Base-by-base conservation (phyloP, 768 basidiomycete species). In the Paxillus involutus region DNA sequence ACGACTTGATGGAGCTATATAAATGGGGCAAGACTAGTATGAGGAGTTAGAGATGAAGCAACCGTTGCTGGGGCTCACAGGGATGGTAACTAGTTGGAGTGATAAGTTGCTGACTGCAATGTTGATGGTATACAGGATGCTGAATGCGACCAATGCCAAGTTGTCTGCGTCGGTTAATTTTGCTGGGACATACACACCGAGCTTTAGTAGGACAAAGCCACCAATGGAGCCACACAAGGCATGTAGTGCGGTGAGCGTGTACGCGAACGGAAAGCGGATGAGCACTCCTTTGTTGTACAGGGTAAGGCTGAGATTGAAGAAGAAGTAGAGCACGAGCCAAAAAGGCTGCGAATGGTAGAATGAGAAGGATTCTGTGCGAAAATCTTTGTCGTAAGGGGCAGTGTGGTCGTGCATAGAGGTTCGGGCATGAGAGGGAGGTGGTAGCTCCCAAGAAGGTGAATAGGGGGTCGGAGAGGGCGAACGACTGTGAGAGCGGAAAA, bases 231-330 rank as follows among this genome's bases (percentile, higher is more conserved):
- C 93, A 58, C 86, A 91, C 12, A 98, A 76, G 4, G 96, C 88
- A 65, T 98, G 96, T 5, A 97, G 61, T 6, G 94, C 94, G 2
- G 96, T 98, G 21, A 99, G 80, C 2, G 93, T 90, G 77, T 98
- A 98, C 3, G 96, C 95, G 63, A 92, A 98, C 0, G 97, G 97
- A 66, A 98, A 98, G 52, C 81, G 83, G 49, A 91, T 86, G 57
- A 99, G 84, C 16, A 98, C 86, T 36, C 83, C 80, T 72, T 99
- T 99, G 81, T 99, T 99, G 73, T 92, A 97, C 42, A 99, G 75
- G 8, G 96, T 98, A 59, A 99, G 82, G 11, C 83, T 81, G 29
- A 98, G 85, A 71, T 98, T 98, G 80, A 95, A 89, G 56, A 75
- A 69, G 65, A 99, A 98, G 75, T 97, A 98, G 56, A 92, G 75